These are phyloP conservation scores for Cordyceps cateniannulata DNA, from an alignment of 2,329 filamentous ascomycete genomes.

Conservation along the genomic window DNA sequence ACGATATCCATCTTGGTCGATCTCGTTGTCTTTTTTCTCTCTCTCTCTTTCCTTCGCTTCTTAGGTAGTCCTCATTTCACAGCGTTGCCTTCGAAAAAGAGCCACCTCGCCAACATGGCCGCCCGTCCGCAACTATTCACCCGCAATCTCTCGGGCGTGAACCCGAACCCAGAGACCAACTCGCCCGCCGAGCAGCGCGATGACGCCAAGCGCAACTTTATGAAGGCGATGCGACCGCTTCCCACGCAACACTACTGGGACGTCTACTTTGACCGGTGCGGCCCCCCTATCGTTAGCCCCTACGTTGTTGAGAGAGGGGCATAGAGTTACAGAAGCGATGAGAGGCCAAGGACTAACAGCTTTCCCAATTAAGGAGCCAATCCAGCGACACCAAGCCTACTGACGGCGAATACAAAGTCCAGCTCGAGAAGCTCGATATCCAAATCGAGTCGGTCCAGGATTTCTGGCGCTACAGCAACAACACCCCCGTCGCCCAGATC, in stretches of 20 bases:
- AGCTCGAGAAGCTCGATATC: slow-evolving; percentile 55
- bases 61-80: not conserved
- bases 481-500: slow-evolving; percentile 69
- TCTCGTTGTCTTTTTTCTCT: not conserved
- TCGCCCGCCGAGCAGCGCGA: slow-evolving; percentile 69
- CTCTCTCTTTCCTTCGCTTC: not conserved
- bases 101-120: slow-evolving; percentile 38
- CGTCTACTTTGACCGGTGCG: slow-evolving; percentile 58
- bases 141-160: slow-evolving; percentile 55
- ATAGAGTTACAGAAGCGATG: not conserved
- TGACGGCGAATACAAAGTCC: slow-evolving; percentile 42
- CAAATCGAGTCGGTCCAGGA: slow-evolving; percentile 77
- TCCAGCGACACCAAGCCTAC: slow-evolving; percentile 37
- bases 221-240: slow-evolving; percentile 65
- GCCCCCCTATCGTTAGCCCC: not conserved
- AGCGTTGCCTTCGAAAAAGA: not conserved
- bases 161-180: slow-evolving; percentile 52
- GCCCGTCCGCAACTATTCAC: slow-evolving; percentile 54
- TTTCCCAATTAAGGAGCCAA: slow-evolving; percentile 22
- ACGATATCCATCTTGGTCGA: not conserved
- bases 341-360: too few species aligned
- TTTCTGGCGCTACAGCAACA: slow-evolving; percentile 79
- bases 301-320: too few species aligned
- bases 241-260: slow-evolving; percentile 77
- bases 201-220: slow-evolving; percentile 77